Base-by-base conservation (phyloP, 164 flowering plant genomes). In the Nymphaea thermarum region DNA sequence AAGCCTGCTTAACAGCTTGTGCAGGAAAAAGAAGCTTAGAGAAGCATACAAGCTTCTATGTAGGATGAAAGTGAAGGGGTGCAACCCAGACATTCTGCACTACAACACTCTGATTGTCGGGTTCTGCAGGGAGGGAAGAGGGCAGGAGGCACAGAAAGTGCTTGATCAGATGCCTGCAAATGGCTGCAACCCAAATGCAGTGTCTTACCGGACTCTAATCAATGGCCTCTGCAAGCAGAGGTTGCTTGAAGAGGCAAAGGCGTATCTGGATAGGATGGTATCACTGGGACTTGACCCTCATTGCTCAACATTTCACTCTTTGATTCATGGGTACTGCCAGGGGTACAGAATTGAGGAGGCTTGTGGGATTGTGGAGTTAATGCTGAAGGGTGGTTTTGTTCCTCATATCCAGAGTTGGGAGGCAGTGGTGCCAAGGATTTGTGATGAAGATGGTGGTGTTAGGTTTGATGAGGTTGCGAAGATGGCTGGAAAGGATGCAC, bases 41-140 rank as follows among this genome's bases (percentile, higher is more conserved):
- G 98, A 93, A 77, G 98, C 98, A 1, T 93, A 90, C 70, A 93
- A 91, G 84, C 85, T 90, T 77, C 87, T 90, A n/a, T 93, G 94
- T 70, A 80, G 96, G 71, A 93, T 93, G 98, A 93, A 87, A 73
- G 86, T 87, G 60, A 89, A 85, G 67, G 97, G 97, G 6, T 90
- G 98, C 72, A 85, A 89, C 68, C 98, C 98, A 14, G 96, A 93
- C 72, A 81, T 93, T 47, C 81, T 86, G 42, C 97, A 93, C 79
- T 90, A 86, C 62, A 93, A 89, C 69, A 93, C 96, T 0, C 85
- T 93, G 55, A 83, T 93, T 42, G 44, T 77, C 59, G 97, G 97
- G 42, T 85, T 88, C 67, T 88, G 96, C 72, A 81, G 93, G 72
- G 94, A 86, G 78, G 87, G 90, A 44, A 82, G 89, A 65, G 85